Conservation (phyloP, 768 basidiomycete genomes). For the Gelatoporia subvermispora region DNA sequence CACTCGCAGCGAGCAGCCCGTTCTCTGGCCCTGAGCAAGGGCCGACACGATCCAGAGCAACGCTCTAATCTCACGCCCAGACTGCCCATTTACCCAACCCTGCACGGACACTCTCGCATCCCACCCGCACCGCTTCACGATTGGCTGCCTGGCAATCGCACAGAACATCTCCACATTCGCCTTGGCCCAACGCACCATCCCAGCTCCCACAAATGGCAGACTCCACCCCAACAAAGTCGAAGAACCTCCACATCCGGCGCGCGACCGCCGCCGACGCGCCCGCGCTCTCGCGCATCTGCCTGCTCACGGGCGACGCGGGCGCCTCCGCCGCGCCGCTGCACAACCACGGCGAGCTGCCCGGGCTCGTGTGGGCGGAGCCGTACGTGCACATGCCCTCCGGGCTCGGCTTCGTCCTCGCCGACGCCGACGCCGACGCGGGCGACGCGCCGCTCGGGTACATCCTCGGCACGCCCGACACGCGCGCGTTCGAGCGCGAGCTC, state of each 20-base stretch:
- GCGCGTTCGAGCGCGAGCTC: conserved; percentile 53
- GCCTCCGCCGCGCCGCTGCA: conserved; percentile 58
- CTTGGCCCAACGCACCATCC: too few relatives aligned
- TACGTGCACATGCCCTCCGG: conserved; percentile 63
- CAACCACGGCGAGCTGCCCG: conserved; percentile 58
- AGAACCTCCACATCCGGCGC: conserved; percentile 41
- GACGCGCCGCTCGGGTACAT: conserved; percentile 64
- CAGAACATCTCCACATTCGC: too few relatives aligned
- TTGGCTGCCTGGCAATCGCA: too few relatives aligned
- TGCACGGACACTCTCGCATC: too few relatives aligned
- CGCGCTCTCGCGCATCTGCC: conserved; percentile 65
- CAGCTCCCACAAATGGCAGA: too few relatives aligned
- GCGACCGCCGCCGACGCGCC: conserved; percentile 49
- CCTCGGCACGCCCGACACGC: conserved; percentile 63
- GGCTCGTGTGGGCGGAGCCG: conserved; percentile 70
- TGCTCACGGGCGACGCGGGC: conserved; percentile 71
- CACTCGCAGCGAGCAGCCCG: too few relatives aligned
- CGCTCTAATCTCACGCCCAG: too few relatives aligned
- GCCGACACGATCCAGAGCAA: too few relatives aligned
- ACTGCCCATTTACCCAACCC: too few relatives aligned
- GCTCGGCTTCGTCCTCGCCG: conserved; percentile 70
- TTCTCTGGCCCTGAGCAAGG: too few relatives aligned
- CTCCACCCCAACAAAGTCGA: neutral
- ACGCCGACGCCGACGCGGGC: conserved; percentile 15
- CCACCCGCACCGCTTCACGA: too few relatives aligned